phyloP scores from a whole-genome alignment of 768 basidiomycete genomes.

The button mushroom (Agaricus bisporus) region DNA sequence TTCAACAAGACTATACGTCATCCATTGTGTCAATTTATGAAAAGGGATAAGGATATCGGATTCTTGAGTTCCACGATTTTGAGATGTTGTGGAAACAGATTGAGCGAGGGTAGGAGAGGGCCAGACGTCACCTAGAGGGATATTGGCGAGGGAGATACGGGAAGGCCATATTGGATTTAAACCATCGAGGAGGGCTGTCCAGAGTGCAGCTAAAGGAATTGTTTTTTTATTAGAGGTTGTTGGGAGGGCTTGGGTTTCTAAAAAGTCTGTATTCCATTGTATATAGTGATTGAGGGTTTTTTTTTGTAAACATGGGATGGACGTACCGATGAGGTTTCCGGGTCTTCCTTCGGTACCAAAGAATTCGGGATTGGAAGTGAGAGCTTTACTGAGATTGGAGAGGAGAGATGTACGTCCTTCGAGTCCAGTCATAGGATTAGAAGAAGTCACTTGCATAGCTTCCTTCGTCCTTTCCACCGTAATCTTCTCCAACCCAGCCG shows the following conservation, averaged over 20 bases:
- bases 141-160: conserved; percentile 57
- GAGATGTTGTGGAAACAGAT: conserved; percentile 9
- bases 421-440: conserved; percentile 87
- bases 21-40: conserved; percentile 95
- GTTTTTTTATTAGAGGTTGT: conserved; percentile 25
- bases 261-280: conserved; percentile 46
- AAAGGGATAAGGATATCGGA: conserved; percentile 83
- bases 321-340: conserved; percentile 73
- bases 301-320: no score
- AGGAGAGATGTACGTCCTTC: conserved; percentile 81
- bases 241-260: conserved; percentile 48
- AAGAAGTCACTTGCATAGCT: conserved; percentile 72
- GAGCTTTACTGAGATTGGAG: conserved; percentile 63
- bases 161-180: conserved; percentile 89
- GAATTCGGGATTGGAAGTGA: conserved; percentile 55
- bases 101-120: conserved; percentile 54
- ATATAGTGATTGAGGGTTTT: background rate
- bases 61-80: conserved; percentile 31
- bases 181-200: conserved; percentile 77
- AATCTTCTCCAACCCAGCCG: conserved; percentile 61
- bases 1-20: conserved; percentile 85
- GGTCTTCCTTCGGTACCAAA: conserved; percentile 75
- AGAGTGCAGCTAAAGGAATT: conserved; percentile 72
- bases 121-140: conserved; percentile 92
- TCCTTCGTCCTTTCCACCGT: conserved; percentile 51